Percentiles rank a stretch among this genome's conserved stretches.
These are phyloP conservation scores for Kondoa subrosea DNA, from an alignment of 768 basidiomycete genomes.

Conservation along the genomic window DNA sequence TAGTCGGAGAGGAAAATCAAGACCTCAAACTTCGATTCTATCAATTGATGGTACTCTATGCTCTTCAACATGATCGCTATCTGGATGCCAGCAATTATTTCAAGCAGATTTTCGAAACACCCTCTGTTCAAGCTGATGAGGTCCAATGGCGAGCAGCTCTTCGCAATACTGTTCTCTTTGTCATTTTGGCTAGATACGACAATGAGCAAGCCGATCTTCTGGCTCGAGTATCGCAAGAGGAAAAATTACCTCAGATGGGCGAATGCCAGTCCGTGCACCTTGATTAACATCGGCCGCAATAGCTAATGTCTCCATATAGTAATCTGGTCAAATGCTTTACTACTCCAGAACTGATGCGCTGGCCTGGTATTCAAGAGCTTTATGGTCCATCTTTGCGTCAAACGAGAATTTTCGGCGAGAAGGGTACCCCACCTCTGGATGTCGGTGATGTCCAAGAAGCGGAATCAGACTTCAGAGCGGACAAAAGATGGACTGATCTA, in stretches of 20 bases:
- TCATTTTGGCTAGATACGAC: conserved; percentile 79
- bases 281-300: conserved; percentile 7
- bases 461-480: conserved; percentile 33
- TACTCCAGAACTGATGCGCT: conserved; percentile 83
- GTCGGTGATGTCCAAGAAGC: conserved; percentile 28
- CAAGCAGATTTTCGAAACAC: conserved; percentile 93
- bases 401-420: conserved; percentile 56
- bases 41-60: conserved; percentile 88
- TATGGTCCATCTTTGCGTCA: conserved; percentile 69
- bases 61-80: conserved; percentile 64
- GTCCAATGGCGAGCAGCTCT: conserved; percentile 45
- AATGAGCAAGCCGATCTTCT: conserved; percentile 98
- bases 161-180: conserved; percentile 85
- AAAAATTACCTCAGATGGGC: conserved; percentile 56
- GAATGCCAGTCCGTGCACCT: conserved; percentile 20
- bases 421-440: conserved; percentile 24
- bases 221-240: conserved; percentile 63
- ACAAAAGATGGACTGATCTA: conserved; percentile 79
- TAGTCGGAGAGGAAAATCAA: conserved; percentile 81
- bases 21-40: conserved; percentile 92
- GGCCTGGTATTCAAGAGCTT: conserved; percentile 78
- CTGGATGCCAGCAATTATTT: conserved; percentile 90
- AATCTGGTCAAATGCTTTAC: conserved; percentile 87
- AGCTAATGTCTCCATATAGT: conserved; percentile 36
- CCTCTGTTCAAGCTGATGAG: conserved; percentile 49